Percentiles rank a stretch among this genome's conserved stretches.
Conservation (phyloP, 108 stramenopile genomes). For the Poteriospumella lacustris region DNA sequence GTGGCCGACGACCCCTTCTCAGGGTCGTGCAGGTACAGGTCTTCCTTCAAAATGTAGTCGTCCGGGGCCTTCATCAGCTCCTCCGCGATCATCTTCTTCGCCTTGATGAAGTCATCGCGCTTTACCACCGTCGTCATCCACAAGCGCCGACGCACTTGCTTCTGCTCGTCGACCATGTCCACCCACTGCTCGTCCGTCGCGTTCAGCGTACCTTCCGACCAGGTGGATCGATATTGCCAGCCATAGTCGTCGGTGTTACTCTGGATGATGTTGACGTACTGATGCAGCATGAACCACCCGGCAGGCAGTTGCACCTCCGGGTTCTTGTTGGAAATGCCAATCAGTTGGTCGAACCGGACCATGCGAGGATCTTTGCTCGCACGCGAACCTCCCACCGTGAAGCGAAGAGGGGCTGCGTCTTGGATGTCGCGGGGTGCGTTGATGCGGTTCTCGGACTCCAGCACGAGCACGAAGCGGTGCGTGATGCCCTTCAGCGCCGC, state of each 20-base stretch:
- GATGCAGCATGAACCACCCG: not conserved
- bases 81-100: not conserved
- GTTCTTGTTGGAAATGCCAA: not conserved
- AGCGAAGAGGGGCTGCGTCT: not conserved
- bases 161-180: not conserved
- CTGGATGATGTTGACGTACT: not conserved
- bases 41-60: not conserved
- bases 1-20: not conserved
- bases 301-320: conserved; percentile 3
- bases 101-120: not conserved
- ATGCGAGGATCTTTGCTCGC: not conserved
- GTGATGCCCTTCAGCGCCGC: not conserved
- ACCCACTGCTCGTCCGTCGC: conserved; percentile 11
- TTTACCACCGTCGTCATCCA: conserved; percentile 1
- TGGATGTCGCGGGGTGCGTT: not conserved
- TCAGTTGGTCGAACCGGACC: not conserved
- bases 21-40: not conserved
- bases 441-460: not conserved
- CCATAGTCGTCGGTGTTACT: conserved; percentile 6
- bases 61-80: not conserved
- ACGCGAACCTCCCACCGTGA: not conserved
- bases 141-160: not conserved
- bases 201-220: not conserved
- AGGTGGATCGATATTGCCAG: conserved; percentile 22
- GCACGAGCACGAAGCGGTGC: not conserved